Conservation (phyloP, 495 filamentous ascomycete species). For the Emericellopsis terricola region DNA sequence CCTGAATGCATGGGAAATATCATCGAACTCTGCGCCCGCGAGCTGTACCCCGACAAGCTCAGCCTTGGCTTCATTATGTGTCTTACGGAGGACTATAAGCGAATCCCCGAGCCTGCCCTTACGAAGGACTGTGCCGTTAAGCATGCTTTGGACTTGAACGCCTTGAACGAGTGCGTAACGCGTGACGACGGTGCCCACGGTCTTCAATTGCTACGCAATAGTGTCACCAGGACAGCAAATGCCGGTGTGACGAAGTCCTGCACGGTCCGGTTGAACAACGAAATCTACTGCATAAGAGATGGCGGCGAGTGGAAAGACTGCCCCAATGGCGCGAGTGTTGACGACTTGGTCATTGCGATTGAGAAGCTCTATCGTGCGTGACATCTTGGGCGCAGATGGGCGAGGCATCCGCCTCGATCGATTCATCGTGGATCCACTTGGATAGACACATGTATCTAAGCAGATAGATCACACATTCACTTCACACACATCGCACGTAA, state of each 20-base stretch:
- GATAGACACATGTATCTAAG: too few species aligned
- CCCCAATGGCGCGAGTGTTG: slow-evolving; percentile 42
- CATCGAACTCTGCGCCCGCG: slow-evolving; percentile 74
- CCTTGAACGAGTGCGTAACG: slow-evolving; percentile 57
- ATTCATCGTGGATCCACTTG: too few species aligned
- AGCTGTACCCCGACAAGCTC: slow-evolving; percentile 62
- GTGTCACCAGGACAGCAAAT: slow-evolving; percentile 45
- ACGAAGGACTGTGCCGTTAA: slow-evolving; percentile 74
- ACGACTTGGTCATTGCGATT: slow-evolving; percentile 59
- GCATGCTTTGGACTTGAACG: slow-evolving; percentile 70
- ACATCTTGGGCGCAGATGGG: too few species aligned
- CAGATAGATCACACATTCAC: too few species aligned
- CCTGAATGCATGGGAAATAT: slow-evolving; percentile 84
- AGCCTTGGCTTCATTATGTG: slow-evolving; percentile 88
- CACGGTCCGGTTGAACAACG: slow-evolving; percentile 63
- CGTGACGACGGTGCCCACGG: slow-evolving; percentile 42
- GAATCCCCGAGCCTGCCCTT: slow-evolving; percentile 56
- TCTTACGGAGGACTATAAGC: slow-evolving; percentile 47
- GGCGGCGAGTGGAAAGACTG: slow-evolving; percentile 68
- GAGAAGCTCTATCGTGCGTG: slow-evolving; percentile 31
- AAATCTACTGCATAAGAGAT: slow-evolving; percentile 74
- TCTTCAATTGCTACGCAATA: slow-evolving; percentile 52
- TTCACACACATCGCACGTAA: too few species aligned
- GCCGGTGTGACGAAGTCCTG: slow-evolving; percentile 69
- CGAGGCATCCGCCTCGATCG: too few species aligned